These are phyloP conservation scores for Filobasidium wieringae DNA, from an alignment of 768 basidiomycete species.

Conservation along the genomic window DNA sequence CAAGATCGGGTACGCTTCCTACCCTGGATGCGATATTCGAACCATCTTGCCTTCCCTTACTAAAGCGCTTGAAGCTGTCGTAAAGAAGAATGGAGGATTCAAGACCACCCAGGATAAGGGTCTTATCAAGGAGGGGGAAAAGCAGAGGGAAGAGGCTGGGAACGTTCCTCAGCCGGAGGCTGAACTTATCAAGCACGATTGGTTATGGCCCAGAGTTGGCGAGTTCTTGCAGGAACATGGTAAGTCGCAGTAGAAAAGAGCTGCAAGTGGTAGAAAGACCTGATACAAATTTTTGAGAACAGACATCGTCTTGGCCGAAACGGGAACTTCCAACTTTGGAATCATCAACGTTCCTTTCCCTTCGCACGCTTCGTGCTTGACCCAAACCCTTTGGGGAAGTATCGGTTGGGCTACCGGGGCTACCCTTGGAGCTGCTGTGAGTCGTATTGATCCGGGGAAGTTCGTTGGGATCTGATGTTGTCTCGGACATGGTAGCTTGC, in stretches of 20 bases:
- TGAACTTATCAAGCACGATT: conserved; percentile 57
- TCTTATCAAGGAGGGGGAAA: conserved; percentile 20
- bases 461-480: not conserved
- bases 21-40: conserved; percentile 36
- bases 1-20: conserved; percentile 30
- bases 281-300: not conserved
- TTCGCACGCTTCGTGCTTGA: conserved; percentile 46
- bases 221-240: conserved; percentile 48
- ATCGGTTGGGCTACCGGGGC: conserved; percentile 74
- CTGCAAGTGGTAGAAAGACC: no score
- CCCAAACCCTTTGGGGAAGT: conserved; percentile 63
- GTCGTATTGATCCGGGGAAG: not conserved
- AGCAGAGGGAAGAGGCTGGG: conserved; percentile 18
- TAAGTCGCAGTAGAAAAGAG: not conserved
- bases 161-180: conserved; percentile 14
- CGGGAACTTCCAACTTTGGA: conserved; percentile 79
- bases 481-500: conserved; percentile 42
- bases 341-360: conserved; percentile 71
- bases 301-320: conserved; percentile 71
- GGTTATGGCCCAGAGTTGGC: conserved; percentile 71
- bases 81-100: conserved; percentile 12
- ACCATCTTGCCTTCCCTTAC: conserved; percentile 33
- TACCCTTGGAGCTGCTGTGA: conserved; percentile 56
- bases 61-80: conserved; percentile 25
- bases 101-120: conserved; percentile 15